These are phyloP conservation scores for Rhynchosporium secalis DNA, from an alignment of 2,329 filamentous ascomycete species.

Conservation along the genomic window DNA sequence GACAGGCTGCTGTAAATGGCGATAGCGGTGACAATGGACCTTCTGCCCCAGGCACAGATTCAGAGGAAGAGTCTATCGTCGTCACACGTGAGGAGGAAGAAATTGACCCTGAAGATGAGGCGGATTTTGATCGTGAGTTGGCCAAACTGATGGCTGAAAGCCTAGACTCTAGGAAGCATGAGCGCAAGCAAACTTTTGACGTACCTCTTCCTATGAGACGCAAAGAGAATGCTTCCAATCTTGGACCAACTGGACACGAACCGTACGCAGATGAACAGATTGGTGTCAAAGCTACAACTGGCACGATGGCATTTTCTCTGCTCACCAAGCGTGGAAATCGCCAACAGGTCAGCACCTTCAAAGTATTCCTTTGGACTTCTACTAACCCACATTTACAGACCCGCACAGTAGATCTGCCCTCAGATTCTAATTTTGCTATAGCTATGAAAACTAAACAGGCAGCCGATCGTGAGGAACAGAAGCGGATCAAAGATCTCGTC, in stretches of 20 bases:
- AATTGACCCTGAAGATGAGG: constrained; percentile 89
- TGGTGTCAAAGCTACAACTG: constrained; percentile 10
- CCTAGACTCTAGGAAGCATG: constrained; percentile 91
- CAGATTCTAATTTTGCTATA: constrained; percentile 91
- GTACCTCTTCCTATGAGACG: constrained; percentile 91
- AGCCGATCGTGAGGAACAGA: constrained; percentile 92
- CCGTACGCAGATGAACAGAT: constrained; percentile 44
- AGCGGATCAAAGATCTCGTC: constrained; percentile 96
- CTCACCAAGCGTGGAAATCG: constrained; percentile 95
- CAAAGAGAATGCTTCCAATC: constrained; percentile 45
- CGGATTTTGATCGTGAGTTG: constrained; percentile 96
- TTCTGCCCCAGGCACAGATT: constrained; percentile 60
- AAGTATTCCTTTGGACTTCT: background rate
- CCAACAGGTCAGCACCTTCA: constrained; percentile 67
- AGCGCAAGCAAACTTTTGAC: constrained; percentile 91
- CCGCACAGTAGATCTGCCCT: constrained; percentile 82
- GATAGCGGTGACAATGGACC: constrained; percentile 51
- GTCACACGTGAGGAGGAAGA: constrained; percentile 90
- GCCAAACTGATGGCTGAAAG: constrained; percentile 99
- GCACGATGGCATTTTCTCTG: constrained; percentile 72
- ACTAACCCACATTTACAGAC: constrained; percentile 57
- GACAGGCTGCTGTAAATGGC: constrained; percentile 37
- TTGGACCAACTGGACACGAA: constrained; percentile 39
- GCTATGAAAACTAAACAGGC: constrained; percentile 96
- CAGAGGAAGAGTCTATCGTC: constrained; percentile 82